A percentile compares a stretch with the other conserved stretches of the same genome.
Conservation (phyloP, 2,329 filamentous ascomycete species). For the Graphilbum sp. region DNA sequence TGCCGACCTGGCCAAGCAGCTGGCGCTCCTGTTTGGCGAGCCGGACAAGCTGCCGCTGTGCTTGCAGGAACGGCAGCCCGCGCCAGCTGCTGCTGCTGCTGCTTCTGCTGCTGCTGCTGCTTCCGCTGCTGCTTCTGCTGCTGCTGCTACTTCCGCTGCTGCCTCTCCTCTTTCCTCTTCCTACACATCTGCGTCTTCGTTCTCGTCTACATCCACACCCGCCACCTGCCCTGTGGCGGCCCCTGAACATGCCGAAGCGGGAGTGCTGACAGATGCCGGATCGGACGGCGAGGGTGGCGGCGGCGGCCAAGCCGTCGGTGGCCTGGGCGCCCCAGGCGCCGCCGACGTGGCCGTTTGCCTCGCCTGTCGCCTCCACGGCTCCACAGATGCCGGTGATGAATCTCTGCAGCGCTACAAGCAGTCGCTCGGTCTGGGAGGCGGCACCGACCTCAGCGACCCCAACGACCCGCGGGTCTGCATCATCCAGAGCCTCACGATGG, state of each 20-base stretch:
- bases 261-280: constrained; percentile 2
- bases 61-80: no score
- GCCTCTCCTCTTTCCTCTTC: neutral
- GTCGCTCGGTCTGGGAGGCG: constrained; percentile 72
- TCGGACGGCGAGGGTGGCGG: constrained; percentile 2
- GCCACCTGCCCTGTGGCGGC: neutral
- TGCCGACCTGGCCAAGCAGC: constrained; percentile 2
- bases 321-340: no score
- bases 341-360: no score
- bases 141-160: neutral
- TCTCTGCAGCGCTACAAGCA: constrained; percentile 96
- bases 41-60: no score
- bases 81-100: no score
- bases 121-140: neutral
- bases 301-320: neutral
- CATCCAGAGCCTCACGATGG: constrained; percentile 79
- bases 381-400: constrained; percentile 57
- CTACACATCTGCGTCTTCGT: neutral
- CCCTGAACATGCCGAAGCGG: neutral
- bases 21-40: constrained; percentile 2
- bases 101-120: no score
- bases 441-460: constrained; percentile 55
- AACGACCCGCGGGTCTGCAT: constrained; percentile 82
- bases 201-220: neutral
- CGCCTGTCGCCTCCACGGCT: neutral